Evolutionary conservation across 2,329 filamentous ascomycete genomes (phyloP), one percentile per base, ranked within the genome.

Genomic region (Parafenestella ontariensis): DNA sequence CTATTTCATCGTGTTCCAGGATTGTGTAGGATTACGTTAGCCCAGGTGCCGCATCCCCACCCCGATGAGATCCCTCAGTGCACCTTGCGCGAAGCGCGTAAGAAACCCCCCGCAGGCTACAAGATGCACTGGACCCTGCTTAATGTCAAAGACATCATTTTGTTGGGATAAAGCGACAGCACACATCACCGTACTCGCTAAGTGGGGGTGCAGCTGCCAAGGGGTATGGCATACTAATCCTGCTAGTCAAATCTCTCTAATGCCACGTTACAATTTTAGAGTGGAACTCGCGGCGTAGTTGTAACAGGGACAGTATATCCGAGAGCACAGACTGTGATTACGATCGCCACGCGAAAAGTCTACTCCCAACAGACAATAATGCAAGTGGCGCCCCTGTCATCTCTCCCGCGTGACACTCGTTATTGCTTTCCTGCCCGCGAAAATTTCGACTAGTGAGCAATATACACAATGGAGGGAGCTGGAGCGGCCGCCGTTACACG

Each of bases 1-100:
- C 52, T 59, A 61, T 51, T 58, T 37, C 17, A 46, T 49, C 43
- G 45, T 49, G 55, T 58, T 53, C 55, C 56, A 59, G 55, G 52
- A 59, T 40, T 29, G 55, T 52, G 55, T 58, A 58, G 52, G 52
- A 58, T 50, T 61, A 61, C 31, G 48, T 55, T 61, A 58, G 55
- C 43, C 31, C 15, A 18, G 23, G 52, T 56, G 47, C 52, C 46
- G 47, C 42, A 31, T 15, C 21, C 18, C 24, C 40, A 31, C 31
- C 50, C 37, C 36, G 36, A 39, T 46, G 24, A 34, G 36, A 39
- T 56, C 45, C 44, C 41, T 49, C 53, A 54, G 48, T 49, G 37
- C 37, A 7, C 11, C 11, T 2, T 2, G 37, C 15, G 37, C 37
- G 21, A 13, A 6, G 21, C 37, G 11, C 37, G 37, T 21, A 21